Percentiles rank a stretch among this genome's conserved stretches.
These are phyloP conservation scores for Thalassiosira exigua DNA, from an alignment of 352 stramenopile genomes.

Conservation along the genomic window DNA sequence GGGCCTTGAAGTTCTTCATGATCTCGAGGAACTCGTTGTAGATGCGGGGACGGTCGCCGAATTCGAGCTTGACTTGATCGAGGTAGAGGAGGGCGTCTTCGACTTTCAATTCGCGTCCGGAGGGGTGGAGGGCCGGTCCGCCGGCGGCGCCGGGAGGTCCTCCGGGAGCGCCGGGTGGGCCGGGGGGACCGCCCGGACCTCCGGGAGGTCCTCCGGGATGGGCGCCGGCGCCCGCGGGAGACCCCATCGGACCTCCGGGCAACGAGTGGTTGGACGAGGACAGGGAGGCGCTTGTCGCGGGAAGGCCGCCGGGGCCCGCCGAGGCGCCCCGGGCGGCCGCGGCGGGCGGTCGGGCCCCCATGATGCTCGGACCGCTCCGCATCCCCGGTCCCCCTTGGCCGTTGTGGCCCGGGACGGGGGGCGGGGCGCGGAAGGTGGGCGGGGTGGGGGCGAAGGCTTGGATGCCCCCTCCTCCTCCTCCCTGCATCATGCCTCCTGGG, in stretches of 20 bases:
- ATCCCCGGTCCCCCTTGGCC: not conserved
- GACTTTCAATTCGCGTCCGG: conserved; percentile 86
- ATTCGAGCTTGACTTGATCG: conserved; percentile 99
- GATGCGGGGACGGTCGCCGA: conserved; percentile 95
- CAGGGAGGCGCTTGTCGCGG: not conserved
- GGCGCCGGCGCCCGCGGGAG: too few species aligned
- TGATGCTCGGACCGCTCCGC: not conserved
- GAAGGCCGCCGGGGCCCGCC: too few species aligned
- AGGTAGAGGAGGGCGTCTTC: conserved; percentile 99
- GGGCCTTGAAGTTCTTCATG: conserved; percentile 99
- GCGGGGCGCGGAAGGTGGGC: not conserved
- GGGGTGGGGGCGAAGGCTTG: not conserved
- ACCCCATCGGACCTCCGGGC: not conserved
- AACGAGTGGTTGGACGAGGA: too few species aligned
- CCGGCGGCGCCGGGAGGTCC: too few species aligned
- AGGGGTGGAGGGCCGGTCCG: conserved; percentile 15
- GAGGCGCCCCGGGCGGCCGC: not conserved
- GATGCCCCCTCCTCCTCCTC: not conserved
- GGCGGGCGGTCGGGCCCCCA: conserved; percentile 5
- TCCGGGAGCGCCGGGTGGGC: too few species aligned
- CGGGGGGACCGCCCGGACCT: not conserved
- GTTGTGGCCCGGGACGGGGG: too few species aligned
- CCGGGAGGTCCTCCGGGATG: not conserved
- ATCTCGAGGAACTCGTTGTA: conserved; percentile 99
- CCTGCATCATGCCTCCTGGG: not conserved